Base-by-base conservation (phyloP, 257 asterid species). In the Solanum chmielewskii region DNA sequence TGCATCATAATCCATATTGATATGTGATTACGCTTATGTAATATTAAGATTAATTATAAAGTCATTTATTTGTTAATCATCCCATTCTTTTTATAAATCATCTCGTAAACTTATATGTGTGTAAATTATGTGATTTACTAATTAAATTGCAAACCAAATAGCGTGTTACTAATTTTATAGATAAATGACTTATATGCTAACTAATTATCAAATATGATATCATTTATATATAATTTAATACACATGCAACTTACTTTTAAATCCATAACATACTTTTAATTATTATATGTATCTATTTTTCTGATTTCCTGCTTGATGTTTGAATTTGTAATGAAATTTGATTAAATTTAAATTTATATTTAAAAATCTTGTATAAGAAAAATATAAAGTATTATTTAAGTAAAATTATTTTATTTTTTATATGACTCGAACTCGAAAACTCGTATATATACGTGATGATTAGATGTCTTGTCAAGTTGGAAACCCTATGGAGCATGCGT, bases 241-340 rank as follows among this genome's bases (percentile, higher is more conserved):
- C 59, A 49, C 15, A 8, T 49, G 16, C 16, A 49, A 49, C 60
- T 20, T 49, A 15, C 56, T 2, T 47, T 13, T 13, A 39, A 39
- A 31, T 31, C 2, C 27, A 25, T 25, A 25, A 25, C 27, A 25
- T 25, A 25, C 27, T 25, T 25, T 25, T 25, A 25, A 25, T 25
- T 25, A 25, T 25, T 25, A 25, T 5, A 1, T 35, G 39, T 35
- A 35, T 1, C 39, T 35, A 35, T 35, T 35, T 35, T 35, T 35
- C 39, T 35, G 1, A 4, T 35, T 35, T 35, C 39, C 39, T 35
- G 7, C 13, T n/a, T 62, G 16, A 66, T 25, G 3, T 11, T 66
- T 2, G 0, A 9, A 25, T 25, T 11, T 15, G 7, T 25, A 12
- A 11, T 1, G 1, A 11, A 25, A 66, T 6, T 11, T 13, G 2